Evolutionary conservation across 768 basidiomycete species (phyloP), one percentile per base, ranked within the genome.

Genomic region (Pleurotus eryngii): DNA sequence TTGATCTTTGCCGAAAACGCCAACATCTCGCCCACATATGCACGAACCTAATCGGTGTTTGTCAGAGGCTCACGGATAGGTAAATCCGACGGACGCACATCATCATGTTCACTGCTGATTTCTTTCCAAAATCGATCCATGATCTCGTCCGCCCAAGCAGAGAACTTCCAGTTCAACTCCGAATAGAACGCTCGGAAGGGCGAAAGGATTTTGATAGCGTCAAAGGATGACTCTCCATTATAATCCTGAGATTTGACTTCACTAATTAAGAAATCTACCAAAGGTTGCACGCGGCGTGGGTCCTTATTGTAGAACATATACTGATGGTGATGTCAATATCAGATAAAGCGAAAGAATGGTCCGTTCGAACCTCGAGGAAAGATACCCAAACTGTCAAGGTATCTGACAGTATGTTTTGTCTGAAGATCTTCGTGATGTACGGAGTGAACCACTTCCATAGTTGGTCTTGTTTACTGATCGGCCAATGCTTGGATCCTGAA

Each of bases 401-500:
- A 64, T 97, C 93, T 11, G 89, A 88, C 63, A 90, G 89, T 66
- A 93, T 81, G 61, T 84, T 87, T 39, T 79, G 77, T n/a, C 74
- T 72, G 60, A 93, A 84, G 15, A 92, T 83, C 37, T 80, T 78
- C 17, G 78, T 77, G 50, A 94, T 78, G 35, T 81, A 76, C 0
- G 88, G 87, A 18, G 74, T 80, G 47, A 92, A 83, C 95, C 95
- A 97, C 42, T 78, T 72, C 92, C 92, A 95, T 2, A 97, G 69
- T 17, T 67, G 66, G 43, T 81, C 67, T 68, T 94, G 88, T 60
- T 85, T 83, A n/a, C 76, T 72, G 2, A 79, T 75, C 0, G 90
- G 79, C 95, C 95, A 97, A 66, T 95, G 91, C 69, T 94, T 94
- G 3, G 88, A 87, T 7, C 91, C 92, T 85, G 66, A 20, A 17